phyloP scores from a whole-genome alignment of 306 rosid genomes.

The Medicago truncatula region DNA sequence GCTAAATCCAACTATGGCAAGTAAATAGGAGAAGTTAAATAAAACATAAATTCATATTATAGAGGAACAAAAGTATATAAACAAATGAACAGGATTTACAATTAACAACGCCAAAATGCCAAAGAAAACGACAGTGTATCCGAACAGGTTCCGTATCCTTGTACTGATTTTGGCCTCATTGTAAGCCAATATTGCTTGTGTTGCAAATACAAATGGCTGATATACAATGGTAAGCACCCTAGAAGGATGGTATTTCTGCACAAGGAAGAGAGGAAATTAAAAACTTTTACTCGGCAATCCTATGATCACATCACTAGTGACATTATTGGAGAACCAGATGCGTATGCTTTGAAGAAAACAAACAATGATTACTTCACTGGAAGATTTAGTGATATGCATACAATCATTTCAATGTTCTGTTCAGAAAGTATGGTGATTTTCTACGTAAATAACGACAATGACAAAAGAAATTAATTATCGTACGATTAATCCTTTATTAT shows the following conservation, averaged over 20 bases:
- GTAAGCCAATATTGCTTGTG: slow-evolving; percentile 60
- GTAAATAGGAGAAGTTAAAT: background rate
- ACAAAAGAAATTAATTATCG: too few relatives aligned
- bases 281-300: too few relatives aligned
- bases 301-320: too few relatives aligned
- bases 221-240: slow-evolving; percentile 85
- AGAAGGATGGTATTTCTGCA: slow-evolving; percentile 80
- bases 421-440: too few relatives aligned
- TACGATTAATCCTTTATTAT: too few relatives aligned
- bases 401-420: too few relatives aligned
- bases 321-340: too few relatives aligned
- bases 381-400: too few relatives aligned
- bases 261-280: background rate
- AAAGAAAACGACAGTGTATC: slow-evolving; percentile 71
- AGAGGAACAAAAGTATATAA: slow-evolving; percentile 7
- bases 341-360: too few relatives aligned
- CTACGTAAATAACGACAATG: too few relatives aligned
- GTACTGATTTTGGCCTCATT: slow-evolving; percentile 72
- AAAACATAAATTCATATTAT: background rate
- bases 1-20: slow-evolving; percentile 84
- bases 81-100: slow-evolving; percentile 51
- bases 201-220: slow-evolving; percentile 87
- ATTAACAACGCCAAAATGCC: slow-evolving; percentile 57
- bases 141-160: slow-evolving; percentile 65
- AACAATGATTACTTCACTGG: too few relatives aligned